Conservation (phyloP, 2,329 filamentous ascomycete genomes). For the Colletotrichum scovillei region DNA sequence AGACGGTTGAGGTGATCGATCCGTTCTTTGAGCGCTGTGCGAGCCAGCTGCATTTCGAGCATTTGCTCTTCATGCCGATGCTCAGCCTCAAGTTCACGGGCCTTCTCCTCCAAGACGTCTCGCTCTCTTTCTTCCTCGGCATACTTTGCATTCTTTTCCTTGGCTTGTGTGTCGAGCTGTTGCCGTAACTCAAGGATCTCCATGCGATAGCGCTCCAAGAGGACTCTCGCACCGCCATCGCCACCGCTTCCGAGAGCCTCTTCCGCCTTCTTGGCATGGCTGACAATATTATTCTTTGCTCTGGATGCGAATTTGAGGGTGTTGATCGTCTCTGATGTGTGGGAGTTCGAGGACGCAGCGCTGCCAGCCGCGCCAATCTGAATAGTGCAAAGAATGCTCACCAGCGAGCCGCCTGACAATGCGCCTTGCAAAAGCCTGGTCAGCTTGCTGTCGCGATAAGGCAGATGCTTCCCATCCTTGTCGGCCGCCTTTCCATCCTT, state of each 20-base stretch:
- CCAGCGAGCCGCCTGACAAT: constrained; percentile 90
- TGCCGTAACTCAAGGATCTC: constrained; percentile 86
- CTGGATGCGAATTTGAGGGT: constrained; percentile 96
- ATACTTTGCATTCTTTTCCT: constrained; percentile 70
- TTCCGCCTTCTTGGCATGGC: constrained; percentile 93
- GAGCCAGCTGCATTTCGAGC: constrained; percentile 96
- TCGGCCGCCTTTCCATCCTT: constrained; percentile 79
- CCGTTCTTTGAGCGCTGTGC: constrained; percentile 94
- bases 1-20: constrained; percentile 97
- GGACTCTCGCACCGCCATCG: constrained; percentile 87
- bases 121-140: constrained; percentile 72
- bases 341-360: constrained; percentile 75
- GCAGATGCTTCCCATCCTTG: constrained; percentile 91
- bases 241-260: constrained; percentile 84
- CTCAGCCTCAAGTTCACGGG: constrained; percentile 81
- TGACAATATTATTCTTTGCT: constrained; percentile 98
- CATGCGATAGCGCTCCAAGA: constrained; percentile 92
- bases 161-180: constrained; percentile 87
- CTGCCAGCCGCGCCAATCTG: constrained; percentile 85
- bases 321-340: constrained; percentile 91
- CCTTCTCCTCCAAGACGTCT: constrained; percentile 78
- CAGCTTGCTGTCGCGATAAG: constrained; percentile 97
- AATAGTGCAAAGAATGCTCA: constrained; percentile 97
- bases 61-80: constrained; percentile 96
- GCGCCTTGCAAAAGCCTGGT: constrained; percentile 93